phyloP scores from a whole-genome alignment of 2,329 filamentous ascomycete species.

The Byssochlamys sp. region DNA sequence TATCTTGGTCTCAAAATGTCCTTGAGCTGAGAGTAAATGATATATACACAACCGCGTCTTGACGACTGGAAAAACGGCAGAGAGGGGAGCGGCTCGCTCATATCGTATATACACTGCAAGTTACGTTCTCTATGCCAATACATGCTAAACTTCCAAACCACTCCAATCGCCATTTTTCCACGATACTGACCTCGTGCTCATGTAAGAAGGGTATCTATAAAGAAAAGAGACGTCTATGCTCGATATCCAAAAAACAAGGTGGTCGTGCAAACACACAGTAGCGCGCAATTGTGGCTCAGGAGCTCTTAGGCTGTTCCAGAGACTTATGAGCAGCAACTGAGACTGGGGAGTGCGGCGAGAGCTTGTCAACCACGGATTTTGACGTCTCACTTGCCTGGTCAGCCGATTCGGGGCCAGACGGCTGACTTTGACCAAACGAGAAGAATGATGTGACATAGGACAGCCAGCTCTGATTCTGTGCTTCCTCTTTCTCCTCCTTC shows the following conservation, averaged over 20 bases:
- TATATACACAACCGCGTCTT: neutral
- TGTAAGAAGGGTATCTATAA: slow-evolving; percentile 6
- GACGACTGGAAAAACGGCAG: neutral
- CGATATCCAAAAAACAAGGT: neutral
- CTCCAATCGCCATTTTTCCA: neutral
- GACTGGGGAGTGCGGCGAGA: neutral
- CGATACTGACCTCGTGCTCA: neutral
- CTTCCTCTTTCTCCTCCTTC: slow-evolving; percentile 17
- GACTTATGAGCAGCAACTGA: neutral
- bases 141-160: neutral
- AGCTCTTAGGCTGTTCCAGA: neutral
- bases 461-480: slow-evolving; percentile 22
- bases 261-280: neutral
- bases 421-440: slow-evolving; percentile 12
- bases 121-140: neutral
- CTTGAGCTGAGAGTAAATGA: neutral
- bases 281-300: neutral
- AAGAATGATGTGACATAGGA: slow-evolving; percentile 26
- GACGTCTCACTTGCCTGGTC: neutral
- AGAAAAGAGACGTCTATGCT: neutral
- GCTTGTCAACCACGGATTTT: neutral
- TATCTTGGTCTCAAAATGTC: neutral
- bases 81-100: neutral
- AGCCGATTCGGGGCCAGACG: slow-evolving; percentile 2
- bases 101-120: neutral